Evolutionary conservation across 2,329 filamentous ascomycete species (phyloP).

Genomic region (Colletotrichum euphorbiae): DNA sequence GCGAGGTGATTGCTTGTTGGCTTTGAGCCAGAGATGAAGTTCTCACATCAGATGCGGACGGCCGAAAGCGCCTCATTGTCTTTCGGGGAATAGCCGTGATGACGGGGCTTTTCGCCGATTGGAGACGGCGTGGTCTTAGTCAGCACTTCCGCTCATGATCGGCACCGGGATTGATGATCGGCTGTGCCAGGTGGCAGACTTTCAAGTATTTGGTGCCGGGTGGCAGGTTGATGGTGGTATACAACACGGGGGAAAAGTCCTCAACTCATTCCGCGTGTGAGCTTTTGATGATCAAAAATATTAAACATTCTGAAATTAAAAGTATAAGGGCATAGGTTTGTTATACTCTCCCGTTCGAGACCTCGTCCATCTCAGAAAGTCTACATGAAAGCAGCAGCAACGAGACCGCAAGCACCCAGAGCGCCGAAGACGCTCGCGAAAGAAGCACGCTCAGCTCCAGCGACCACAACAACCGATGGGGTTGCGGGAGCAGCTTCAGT

Average conservation of each 20-base stretch:
- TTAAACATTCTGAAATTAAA: background rate
- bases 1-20: background rate
- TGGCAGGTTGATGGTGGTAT: no score
- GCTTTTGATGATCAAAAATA: background rate
- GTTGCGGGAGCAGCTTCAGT: background rate
- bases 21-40: conserved; percentile 12
- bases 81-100: conserved; percentile 21
- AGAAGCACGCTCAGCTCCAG: background rate
- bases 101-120: conserved; percentile 15
- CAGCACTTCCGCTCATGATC: background rate
- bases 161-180: background rate
- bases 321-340: background rate
- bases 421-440: background rate
- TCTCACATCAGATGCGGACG: conserved; percentile 28
- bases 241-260: no score
- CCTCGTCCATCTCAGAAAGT: background rate
- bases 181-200: background rate
- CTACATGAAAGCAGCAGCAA: background rate
- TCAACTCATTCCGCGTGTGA: no score
- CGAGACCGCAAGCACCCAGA: background rate
- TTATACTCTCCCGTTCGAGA: background rate
- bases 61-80: conserved; percentile 3
- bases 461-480: background rate
- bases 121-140: background rate
- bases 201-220: background rate